Base-by-base conservation (phyloP, 2,329 filamentous ascomycete genomes). In the Corinectria fuckeliana region DNA sequence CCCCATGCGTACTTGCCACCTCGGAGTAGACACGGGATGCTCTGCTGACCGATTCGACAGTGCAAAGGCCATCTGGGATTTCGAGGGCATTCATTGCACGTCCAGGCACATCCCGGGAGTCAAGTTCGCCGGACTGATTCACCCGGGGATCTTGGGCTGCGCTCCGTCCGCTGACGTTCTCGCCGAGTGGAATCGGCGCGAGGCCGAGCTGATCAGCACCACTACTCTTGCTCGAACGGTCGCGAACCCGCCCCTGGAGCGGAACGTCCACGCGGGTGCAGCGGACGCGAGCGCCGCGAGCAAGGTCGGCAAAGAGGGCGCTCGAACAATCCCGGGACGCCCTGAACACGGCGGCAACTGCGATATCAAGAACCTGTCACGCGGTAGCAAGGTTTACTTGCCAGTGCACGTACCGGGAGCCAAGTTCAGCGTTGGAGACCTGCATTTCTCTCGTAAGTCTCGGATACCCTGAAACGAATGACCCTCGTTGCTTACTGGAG, bases 321-420 rank as follows among this genome's bases (percentile, higher is more conserved):
- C 93, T 1, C 79, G 93, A 34, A 97, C 93, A 0, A 90, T 97
- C 47, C 93, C 93, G 0, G 89, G 93, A 2, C 81, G 92, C 0
- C 92, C 92, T 0, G 92, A 96, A 70, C 91, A 96, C 68, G 93
- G 93, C 13, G 93, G 93, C 0, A 96, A 96, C 70, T 95, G 92
- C 72, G 92, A 97, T 67, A 95, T 96, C 75, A 96, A 96, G 79
- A 95, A 95, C 69, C 81, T 96, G 26, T 90, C 85, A 1, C 81
- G 91, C 6, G 92, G 91, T 2, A 89, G 84, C 58, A 94, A 93
- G 72, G 91, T 96, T 0, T 97, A 93, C 73, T 83, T 97, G 1
- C 93, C 93, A 0, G 90, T 97, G 0, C 93, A 96, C 69, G 91
- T 97, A 4, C 77, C 83, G 0, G 93, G 93, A 0, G 93, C 93